These are phyloP conservation scores for Sambucus nigra DNA, from an alignment of 129 eudicot species.

Conservation along the genomic window DNA sequence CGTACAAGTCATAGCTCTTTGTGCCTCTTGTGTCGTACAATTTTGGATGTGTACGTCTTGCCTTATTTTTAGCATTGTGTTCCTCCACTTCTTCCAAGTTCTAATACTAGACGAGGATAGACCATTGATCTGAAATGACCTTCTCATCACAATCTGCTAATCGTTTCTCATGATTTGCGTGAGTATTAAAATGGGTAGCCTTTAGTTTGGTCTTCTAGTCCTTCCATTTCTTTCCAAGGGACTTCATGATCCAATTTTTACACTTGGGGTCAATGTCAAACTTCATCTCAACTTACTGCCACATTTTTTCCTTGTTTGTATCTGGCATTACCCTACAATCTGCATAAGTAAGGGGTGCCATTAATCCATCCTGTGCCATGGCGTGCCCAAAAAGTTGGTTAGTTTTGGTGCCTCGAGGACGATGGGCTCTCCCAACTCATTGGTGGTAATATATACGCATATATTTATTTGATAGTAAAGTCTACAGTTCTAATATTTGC, in stretches of 20 bases:
- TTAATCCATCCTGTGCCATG: constrained; percentile 42
- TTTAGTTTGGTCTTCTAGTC: constrained; percentile 36
- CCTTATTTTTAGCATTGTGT: constrained; percentile 44
- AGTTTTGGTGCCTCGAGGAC: constrained; percentile 36
- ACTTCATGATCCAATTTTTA: constrained; percentile 44
- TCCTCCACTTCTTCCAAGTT: constrained; percentile 31
- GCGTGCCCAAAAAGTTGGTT: constrained; percentile 42
- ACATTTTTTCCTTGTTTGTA: constrained; percentile 45
- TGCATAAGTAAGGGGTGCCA: constrained; percentile 41
- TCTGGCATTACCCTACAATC: constrained; percentile 48
- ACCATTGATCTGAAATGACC: constrained; percentile 58
- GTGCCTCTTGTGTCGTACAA: constrained; percentile 38
- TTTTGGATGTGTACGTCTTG: constrained; percentile 32
- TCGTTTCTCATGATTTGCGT: constrained; percentile 39
- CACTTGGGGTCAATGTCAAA: constrained; percentile 41
- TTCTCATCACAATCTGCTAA: constrained; percentile 47
- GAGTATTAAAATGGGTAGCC: constrained; percentile 29
- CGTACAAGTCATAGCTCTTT: constrained; percentile 43
- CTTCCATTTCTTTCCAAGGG: constrained; percentile 49
- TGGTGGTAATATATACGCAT: constrained; percentile 19
- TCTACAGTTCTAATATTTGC: constrained; percentile 13
- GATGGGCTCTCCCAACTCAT: constrained; percentile 43
- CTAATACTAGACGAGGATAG: constrained; percentile 39
- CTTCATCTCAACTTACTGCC: constrained; percentile 54
- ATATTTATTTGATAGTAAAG: constrained; percentile 15